Evolutionary conservation across 345 rosid species (phyloP).

Genomic region (Salix viminalis): DNA sequence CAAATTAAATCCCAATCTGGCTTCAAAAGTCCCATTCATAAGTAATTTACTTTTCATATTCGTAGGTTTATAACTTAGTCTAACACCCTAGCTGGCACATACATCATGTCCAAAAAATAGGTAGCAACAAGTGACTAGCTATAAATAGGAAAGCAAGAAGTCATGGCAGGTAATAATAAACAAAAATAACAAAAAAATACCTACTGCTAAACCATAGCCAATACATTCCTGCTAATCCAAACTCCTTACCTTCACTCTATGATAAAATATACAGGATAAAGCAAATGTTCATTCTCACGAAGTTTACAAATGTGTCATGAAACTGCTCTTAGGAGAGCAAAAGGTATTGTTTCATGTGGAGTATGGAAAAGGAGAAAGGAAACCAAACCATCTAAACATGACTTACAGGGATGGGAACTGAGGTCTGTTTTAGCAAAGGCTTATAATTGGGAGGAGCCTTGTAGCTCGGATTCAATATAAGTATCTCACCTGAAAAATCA

Average conservation of each 20-base stretch:
- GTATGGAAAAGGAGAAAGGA: background rate
- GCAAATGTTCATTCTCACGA: background rate
- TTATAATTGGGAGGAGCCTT: conserved; percentile 80
- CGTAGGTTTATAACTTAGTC: background rate
- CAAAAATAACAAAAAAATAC: background rate
- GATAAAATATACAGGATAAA: background rate
- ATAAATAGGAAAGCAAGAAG: background rate
- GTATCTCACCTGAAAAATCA: conserved; percentile 65
- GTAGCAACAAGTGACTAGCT: background rate
- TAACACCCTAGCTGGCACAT: background rate
- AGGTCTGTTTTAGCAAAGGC: conserved; percentile 75
- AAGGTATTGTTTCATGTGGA: background rate
- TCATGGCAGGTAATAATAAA: background rate
- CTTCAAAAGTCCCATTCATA: background rate
- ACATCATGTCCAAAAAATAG: background rate
- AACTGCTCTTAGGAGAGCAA: background rate
- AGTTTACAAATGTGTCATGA: background rate
- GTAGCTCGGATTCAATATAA: conserved; percentile 73
- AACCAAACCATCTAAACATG: conserved; percentile 1
- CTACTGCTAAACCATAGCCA: background rate
- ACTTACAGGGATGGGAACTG: conserved; percentile 76
- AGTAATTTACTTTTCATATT: background rate
- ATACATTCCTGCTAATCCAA: background rate
- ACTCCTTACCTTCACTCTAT: background rate
- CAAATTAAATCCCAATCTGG: background rate